Conservation (phyloP, 2,329 filamentous ascomycete genomes). For the Nakataea oryzae region DNA sequence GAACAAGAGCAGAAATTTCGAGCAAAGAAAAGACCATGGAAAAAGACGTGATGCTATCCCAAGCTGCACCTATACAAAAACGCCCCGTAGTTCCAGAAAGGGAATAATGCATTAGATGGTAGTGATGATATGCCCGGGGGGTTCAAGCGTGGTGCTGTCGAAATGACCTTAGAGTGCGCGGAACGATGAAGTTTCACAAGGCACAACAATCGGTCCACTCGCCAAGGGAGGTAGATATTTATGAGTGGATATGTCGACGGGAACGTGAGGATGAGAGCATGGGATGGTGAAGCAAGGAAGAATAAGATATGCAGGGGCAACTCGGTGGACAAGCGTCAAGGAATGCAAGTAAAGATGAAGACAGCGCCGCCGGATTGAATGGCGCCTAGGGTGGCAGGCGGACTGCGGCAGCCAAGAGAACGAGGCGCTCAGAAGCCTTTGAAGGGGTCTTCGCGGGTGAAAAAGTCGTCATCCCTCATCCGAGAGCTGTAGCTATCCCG, state of each 20-base stretch:
- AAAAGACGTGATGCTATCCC: background rate
- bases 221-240: no score
- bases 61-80: background rate
- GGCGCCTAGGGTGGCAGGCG: background rate
- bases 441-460: constrained; percentile 49
- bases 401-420: background rate
- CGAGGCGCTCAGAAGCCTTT: constrained; percentile 38
- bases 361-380: no score
- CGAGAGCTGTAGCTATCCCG: constrained; percentile 36
- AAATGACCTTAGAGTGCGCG: no score
- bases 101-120: background rate
- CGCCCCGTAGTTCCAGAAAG: background rate
- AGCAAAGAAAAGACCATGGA: no score
- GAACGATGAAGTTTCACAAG: no score
- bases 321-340: no score
- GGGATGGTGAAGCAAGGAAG: no score
- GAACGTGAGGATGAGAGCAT: no score
- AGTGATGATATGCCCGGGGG: background rate
- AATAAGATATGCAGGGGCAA: no score
- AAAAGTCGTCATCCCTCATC: constrained; percentile 43
- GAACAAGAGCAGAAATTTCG: background rate
- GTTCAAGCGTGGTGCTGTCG: background rate
- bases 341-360: no score
- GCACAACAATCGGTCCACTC: background rate
- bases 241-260: background rate